A percentile compares a stretch with the other conserved stretches of the same genome.
These are phyloP conservation scores for Zymoseptoria pseudotritici DNA, from an alignment of 2,329 filamentous ascomycete genomes.

Conservation along the genomic window DNA sequence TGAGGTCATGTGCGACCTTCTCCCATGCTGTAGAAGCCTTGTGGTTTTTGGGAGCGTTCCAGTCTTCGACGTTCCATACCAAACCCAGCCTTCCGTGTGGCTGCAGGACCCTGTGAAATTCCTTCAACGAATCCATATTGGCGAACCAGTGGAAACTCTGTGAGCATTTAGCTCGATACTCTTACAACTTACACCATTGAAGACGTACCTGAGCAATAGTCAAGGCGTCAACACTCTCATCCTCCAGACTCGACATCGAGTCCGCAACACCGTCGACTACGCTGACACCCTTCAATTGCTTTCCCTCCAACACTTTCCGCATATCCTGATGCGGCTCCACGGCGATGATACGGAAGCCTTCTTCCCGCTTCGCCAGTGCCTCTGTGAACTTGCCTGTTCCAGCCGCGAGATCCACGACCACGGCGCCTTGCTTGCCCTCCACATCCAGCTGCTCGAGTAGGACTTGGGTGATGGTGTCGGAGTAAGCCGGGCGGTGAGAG, in stretches of 20 bases:
- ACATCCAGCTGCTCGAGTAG: constrained; percentile 53
- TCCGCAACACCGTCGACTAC: constrained; percentile 53
- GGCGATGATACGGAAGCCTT: constrained; percentile 54
- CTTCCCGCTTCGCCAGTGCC: constrained; percentile 50
- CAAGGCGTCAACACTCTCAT: constrained; percentile 57
- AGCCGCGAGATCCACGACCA: constrained; percentile 57
- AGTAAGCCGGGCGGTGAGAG: constrained; percentile 60
- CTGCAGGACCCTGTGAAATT: constrained; percentile 60
- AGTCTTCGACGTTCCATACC: constrained; percentile 52
- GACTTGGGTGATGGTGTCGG: constrained; percentile 48
- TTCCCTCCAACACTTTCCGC: constrained; percentile 53
- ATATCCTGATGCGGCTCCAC: constrained; percentile 62
- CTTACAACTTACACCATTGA: background rate
- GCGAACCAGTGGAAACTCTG: constrained; percentile 55
- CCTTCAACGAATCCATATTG: constrained; percentile 51
- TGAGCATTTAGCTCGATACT: constrained; percentile 9
- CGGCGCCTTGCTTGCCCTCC: constrained; percentile 35
- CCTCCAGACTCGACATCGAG: constrained; percentile 45
- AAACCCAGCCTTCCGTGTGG: constrained; percentile 55
- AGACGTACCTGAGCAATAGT: constrained; percentile 60
- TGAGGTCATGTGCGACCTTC: constrained; percentile 52
- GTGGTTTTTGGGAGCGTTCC: constrained; percentile 57
- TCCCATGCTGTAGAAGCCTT: constrained; percentile 54
- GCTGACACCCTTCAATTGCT: constrained; percentile 49
- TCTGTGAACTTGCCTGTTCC: constrained; percentile 67